phyloP scores from a whole-genome alignment of 768 basidiomycete genomes.

The Floccularia luteovirens region DNA sequence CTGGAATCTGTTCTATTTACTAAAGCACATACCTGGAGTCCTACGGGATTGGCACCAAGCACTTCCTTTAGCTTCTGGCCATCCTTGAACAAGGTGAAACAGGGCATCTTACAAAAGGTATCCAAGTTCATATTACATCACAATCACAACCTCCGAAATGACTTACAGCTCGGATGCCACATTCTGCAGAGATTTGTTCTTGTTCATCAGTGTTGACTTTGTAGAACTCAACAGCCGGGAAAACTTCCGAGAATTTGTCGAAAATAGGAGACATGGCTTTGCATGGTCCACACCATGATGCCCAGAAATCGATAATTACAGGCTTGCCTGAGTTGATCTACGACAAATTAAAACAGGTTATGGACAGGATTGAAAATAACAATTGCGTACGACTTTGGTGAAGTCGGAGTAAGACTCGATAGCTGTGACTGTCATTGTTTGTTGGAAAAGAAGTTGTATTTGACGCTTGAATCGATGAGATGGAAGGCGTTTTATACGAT shows the following conservation, averaged over 20 bases:
- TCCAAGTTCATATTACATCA: background rate
- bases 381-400: conserved; percentile 30
- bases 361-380: background rate
- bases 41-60: conserved; percentile 3
- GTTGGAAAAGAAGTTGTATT: background rate
- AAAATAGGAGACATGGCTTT: conserved; percentile 57
- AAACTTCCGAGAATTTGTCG: conserved; percentile 38
- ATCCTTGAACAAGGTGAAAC: conserved; percentile 30
- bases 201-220: conserved; percentile 69
- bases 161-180: conserved; percentile 56
- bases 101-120: conserved; percentile 29
- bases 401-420: conserved; percentile 30
- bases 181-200: conserved; percentile 44
- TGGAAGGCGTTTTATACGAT: no score
- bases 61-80: conserved; percentile 22
- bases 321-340: conserved; percentile 40
- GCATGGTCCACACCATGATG: conserved; percentile 74
- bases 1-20: no score
- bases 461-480: no score
- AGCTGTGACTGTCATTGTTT: conserved; percentile 29
- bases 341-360: conserved; percentile 1
- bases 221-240: conserved; percentile 46
- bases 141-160: background rate
- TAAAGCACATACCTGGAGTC: background rate
- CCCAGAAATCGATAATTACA: conserved; percentile 67